These are phyloP conservation scores for Phytophthora agathidicida DNA, from an alignment of 352 stramenopile species.

Conservation along the genomic window DNA sequence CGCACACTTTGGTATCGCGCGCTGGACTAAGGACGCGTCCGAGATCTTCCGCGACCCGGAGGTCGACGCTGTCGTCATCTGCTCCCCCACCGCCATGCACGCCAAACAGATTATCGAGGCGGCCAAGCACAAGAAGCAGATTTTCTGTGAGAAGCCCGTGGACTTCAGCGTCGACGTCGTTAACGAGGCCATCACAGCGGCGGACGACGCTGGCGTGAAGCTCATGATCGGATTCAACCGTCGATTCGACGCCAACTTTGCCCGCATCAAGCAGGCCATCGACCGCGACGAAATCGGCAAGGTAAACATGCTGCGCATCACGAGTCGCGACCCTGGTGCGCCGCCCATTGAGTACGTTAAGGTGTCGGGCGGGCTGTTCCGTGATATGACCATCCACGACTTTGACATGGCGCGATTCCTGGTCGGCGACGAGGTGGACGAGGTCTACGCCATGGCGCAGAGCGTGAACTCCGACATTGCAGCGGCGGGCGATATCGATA, in stretches of 20 bases:
- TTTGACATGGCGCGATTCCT: conserved; percentile 95
- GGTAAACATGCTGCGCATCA: conserved; percentile 86
- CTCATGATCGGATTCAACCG: conserved; percentile 96
- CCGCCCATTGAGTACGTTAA: conserved; percentile 60
- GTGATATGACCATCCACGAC: conserved; percentile 97
- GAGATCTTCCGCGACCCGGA: conserved; percentile 94
- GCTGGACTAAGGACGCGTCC: conserved; percentile 67
- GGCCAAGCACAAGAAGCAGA: conserved; percentile 92
- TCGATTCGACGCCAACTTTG: conserved; percentile 95
- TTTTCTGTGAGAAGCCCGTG: conserved; percentile 97
- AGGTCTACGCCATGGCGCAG: conserved; percentile 75
- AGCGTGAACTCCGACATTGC: conserved; percentile 61
- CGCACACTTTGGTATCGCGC: conserved; percentile 51
- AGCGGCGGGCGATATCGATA: conserved; percentile 90
- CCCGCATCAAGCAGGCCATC: conserved; percentile 86
- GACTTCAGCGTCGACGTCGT: conserved; percentile 83
- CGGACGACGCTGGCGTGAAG: conserved; percentile 82
- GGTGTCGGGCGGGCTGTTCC: conserved; percentile 91
- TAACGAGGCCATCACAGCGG: conserved; percentile 48
- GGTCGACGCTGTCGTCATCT: conserved; percentile 96
- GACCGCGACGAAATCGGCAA: conserved; percentile 89
- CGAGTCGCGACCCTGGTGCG: conserved; percentile 56
- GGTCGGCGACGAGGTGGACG: conserved; percentile 57
- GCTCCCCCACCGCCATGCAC: conserved; percentile 93
- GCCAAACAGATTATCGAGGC: conserved; percentile 95